Conservation (phyloP, 2,329 filamentous ascomycete species). For the Escovopsis sp. region DNA sequence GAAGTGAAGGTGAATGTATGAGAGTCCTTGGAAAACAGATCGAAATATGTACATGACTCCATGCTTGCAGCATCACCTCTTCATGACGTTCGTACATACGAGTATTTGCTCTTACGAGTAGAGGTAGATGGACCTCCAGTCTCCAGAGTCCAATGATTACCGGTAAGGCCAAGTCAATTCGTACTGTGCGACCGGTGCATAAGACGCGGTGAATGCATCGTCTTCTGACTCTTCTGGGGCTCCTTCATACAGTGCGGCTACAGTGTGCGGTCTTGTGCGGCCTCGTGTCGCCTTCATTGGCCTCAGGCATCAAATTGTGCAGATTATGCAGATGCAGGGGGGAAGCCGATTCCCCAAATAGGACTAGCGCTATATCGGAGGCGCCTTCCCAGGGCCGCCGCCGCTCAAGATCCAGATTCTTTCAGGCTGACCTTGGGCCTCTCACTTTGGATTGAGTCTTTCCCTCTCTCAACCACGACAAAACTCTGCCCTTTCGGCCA, state of each 20-base stretch:
- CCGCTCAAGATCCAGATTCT: slow-evolving; percentile 30
- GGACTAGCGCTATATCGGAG: slow-evolving; percentile 19
- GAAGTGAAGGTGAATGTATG: slow-evolving; percentile 19
- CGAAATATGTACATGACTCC: too few relatives aligned
- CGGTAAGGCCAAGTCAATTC: too few relatives aligned
- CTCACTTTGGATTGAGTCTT: slow-evolving; percentile 17
- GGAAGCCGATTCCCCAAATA: slow-evolving; percentile 7
- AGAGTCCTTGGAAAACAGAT: neutral
- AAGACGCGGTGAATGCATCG: too few relatives aligned
- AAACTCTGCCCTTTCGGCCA: slow-evolving; percentile 24
- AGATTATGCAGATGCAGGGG: slow-evolving; percentile 5
- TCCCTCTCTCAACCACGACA: slow-evolving; percentile 28
- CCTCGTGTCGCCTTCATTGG: neutral
- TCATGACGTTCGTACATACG: neutral
- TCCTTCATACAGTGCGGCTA: too few relatives aligned
- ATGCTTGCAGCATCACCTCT: neutral
- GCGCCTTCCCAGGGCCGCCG: slow-evolving; percentile 15
- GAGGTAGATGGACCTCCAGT: neutral
- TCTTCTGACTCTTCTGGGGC: too few relatives aligned
- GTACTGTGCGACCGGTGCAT: neutral
- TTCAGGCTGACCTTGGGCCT: slow-evolving; percentile 24
- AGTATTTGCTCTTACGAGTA: too few relatives aligned
- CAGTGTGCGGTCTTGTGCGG: too few relatives aligned
- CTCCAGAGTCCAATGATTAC: too few relatives aligned
- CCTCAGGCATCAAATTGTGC: slow-evolving; percentile 14